Conservation (phyloP, 345 rosid genomes). For the Fremontodendron californicum region DNA sequence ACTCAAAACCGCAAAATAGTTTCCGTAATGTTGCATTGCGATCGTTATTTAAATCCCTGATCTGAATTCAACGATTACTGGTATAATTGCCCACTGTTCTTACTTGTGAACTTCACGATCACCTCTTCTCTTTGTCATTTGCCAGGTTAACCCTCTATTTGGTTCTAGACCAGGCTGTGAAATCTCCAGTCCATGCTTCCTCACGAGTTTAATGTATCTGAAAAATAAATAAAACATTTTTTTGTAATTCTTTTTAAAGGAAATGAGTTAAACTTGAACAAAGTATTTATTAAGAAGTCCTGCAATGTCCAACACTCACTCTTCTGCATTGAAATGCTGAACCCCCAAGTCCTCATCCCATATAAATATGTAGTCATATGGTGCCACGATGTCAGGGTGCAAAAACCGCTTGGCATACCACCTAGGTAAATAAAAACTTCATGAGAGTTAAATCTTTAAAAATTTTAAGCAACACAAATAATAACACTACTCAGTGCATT, state of each 20-base stretch:
- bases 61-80: background rate
- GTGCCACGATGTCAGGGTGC: slow-evolving; percentile 91
- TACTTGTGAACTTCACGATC: slow-evolving; percentile 93
- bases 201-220: slow-evolving; percentile 80
- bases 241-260: background rate
- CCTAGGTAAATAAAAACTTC: slow-evolving; percentile 42
- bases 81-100: slow-evolving; percentile 17
- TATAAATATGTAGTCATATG: slow-evolving; percentile 88
- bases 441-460: slow-evolving; percentile 12
- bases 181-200: slow-evolving; percentile 90
- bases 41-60: too few relatives aligned
- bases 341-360: slow-evolving; percentile 99
- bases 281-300: background rate
- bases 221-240: background rate
- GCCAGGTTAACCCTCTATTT: slow-evolving; percentile 79
- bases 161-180: slow-evolving; percentile 97
- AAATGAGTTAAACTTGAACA: background rate
- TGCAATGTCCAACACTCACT: slow-evolving; percentile 43
- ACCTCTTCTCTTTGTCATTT: slow-evolving; percentile 87
- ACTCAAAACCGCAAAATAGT: too few relatives aligned
- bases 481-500: background rate
- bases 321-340: slow-evolving; percentile 81
- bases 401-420: slow-evolving; percentile 99
- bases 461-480: background rate
- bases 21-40: too few relatives aligned